Percentiles rank a stretch among this genome's conserved stretches.
Evolutionary conservation across 2,329 filamentous ascomycete species (phyloP).

Genomic region (Trichoderma atroviride): DNA sequence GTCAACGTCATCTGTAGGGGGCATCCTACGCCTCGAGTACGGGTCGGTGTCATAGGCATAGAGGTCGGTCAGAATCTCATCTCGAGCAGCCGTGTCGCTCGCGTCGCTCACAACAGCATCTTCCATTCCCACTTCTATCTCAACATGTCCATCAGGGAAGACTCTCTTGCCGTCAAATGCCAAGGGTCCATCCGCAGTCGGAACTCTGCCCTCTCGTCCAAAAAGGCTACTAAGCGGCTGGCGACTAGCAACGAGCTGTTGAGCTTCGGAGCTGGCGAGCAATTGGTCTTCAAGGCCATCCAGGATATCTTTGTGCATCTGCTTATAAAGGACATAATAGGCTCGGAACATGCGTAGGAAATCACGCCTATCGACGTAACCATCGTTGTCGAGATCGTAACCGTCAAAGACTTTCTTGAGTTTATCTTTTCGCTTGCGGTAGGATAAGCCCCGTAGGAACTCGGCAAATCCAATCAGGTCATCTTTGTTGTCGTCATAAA

Average conservation of each 20-base stretch:
- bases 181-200: slow-evolving; percentile 59
- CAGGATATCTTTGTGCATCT: slow-evolving; percentile 83
- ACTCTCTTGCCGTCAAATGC: slow-evolving; percentile 68
- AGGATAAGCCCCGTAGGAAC: slow-evolving; percentile 81
- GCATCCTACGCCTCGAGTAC: slow-evolving; percentile 36
- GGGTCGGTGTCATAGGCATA: slow-evolving; percentile 47
- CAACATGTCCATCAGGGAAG: slow-evolving; percentile 64
- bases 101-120: slow-evolving; percentile 62
- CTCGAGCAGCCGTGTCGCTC: slow-evolving; percentile 61
- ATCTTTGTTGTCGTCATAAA: slow-evolving; percentile 91
- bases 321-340: slow-evolving; percentile 87
- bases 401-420: slow-evolving; percentile 78
- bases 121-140: slow-evolving; percentile 60
- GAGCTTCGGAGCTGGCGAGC: slow-evolving; percentile 72
- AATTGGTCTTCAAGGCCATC: slow-evolving; percentile 77
- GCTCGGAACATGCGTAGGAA: slow-evolving; percentile 90
- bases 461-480: slow-evolving; percentile 90
- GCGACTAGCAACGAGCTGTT: slow-evolving; percentile 73
- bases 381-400: slow-evolving; percentile 89
- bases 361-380: slow-evolving; percentile 81
- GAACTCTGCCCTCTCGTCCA: slow-evolving; percentile 71
- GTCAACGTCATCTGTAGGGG: slow-evolving; percentile 39
- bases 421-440: slow-evolving; percentile 68
- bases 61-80: slow-evolving; percentile 60
- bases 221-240: slow-evolving; percentile 76